Evolutionary conservation across 176 grass and related monocot genomes (phyloP).

Genomic region (Triticum turgidum): DNA sequence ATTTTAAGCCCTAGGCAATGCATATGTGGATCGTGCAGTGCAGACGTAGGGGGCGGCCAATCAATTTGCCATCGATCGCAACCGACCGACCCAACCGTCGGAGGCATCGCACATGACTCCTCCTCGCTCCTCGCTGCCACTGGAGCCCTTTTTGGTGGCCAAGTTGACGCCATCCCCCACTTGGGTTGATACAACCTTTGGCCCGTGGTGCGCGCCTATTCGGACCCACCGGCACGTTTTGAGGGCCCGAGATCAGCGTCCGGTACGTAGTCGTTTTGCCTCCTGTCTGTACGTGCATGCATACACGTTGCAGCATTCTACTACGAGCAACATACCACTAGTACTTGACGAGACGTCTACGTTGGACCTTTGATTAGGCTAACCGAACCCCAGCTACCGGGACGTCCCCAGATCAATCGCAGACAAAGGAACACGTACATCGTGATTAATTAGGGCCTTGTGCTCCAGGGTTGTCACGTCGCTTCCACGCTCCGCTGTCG

Average conservation of each 20-base stretch:
- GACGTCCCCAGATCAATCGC: too few relatives aligned
- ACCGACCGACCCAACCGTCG: slow-evolving; percentile 26
- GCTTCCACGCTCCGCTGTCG: neutral
- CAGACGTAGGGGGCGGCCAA: slow-evolving; percentile 16
- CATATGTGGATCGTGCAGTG: slow-evolving; percentile 20
- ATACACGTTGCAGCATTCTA: neutral
- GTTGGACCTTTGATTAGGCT: too few relatives aligned
- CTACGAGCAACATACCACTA: neutral
- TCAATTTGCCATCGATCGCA: slow-evolving; percentile 14
- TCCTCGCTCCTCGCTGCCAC: neutral
- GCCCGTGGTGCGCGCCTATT: neutral
- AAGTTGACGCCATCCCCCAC: slow-evolving; percentile 13
- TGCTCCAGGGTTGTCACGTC: neutral
- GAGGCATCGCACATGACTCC: slow-evolving; percentile 28
- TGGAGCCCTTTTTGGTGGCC: slow-evolving; percentile 8
- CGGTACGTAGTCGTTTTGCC: neutral
- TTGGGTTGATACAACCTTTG: neutral
- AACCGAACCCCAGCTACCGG: too few relatives aligned
- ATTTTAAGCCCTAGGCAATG: neutral
- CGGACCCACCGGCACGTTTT: neutral
- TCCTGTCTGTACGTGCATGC: neutral
- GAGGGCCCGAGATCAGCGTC: neutral
- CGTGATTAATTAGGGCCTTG: neutral
- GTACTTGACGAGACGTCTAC: too few relatives aligned
- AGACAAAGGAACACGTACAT: neutral